Evolutionary conservation across 2,329 filamentous ascomycete genomes (phyloP).

Genomic region (Nothomitra cinnamomea): DNA sequence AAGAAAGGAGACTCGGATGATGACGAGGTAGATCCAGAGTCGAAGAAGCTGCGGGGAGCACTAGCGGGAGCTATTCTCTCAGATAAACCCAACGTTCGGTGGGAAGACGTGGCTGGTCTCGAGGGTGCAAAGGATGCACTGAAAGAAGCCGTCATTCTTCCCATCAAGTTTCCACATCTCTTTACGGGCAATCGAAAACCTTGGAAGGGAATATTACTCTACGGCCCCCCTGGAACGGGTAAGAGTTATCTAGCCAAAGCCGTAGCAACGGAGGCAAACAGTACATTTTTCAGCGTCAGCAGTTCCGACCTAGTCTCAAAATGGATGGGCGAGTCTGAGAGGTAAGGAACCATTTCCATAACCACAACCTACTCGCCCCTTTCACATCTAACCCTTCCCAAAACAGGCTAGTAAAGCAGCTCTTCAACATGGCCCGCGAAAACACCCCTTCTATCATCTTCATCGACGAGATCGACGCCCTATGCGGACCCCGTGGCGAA

Average conservation of each 20-base stretch:
- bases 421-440: constrained; percentile 95
- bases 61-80: constrained; percentile 82
- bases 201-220: constrained; percentile 95
- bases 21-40: constrained; percentile 64
- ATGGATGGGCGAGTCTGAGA: constrained; percentile 99
- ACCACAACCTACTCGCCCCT: too few relatives aligned
- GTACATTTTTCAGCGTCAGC: constrained; percentile 96
- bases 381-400: too few relatives aligned
- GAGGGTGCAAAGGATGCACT: constrained; percentile 90
- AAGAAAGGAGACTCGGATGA: constrained; percentile 29
- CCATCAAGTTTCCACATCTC: constrained; percentile 94
- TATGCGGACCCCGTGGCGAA: constrained; percentile 83
- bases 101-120: constrained; percentile 94
- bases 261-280: constrained; percentile 94
- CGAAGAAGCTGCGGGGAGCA: constrained; percentile 85
- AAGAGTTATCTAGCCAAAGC: constrained; percentile 97
- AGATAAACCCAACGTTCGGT: constrained; percentile 90
- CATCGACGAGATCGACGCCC: constrained; percentile 93
- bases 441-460: constrained; percentile 98
- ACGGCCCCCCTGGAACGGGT: constrained; percentile 89
- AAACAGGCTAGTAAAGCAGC: constrained; percentile 72
- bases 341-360: constrained; percentile 32
- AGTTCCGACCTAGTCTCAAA: constrained; percentile 96
- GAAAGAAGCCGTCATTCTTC: constrained; percentile 93
- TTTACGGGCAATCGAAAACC: constrained; percentile 93